A percentile compares a stretch with the other conserved stretches of the same genome.
phyloP scores from a whole-genome alignment of 176 grass and related monocot genomes.

The Stipa capillata region DNA sequence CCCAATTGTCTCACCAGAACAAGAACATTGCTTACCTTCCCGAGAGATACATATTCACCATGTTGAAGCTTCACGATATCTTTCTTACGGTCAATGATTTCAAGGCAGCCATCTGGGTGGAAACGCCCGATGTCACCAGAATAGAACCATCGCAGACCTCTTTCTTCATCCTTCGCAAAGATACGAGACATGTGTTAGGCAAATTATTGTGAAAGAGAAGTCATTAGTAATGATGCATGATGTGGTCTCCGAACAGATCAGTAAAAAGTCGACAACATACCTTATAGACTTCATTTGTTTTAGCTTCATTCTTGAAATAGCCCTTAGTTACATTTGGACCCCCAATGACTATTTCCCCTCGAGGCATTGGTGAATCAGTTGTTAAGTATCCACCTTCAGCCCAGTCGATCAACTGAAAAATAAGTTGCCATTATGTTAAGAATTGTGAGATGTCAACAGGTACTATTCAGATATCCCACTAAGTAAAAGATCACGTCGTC shows the following conservation, averaged over 20 bases:
- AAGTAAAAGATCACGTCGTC: background rate
- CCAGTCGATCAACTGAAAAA: slow-evolving; percentile 84
- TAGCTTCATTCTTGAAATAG: slow-evolving; percentile 92
- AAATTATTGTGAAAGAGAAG: slow-evolving; percentile 5
- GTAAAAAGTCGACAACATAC: slow-evolving; percentile 24
- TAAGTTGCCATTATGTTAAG: slow-evolving; percentile 22
- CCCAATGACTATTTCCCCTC: slow-evolving; percentile 90
- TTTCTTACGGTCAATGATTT: slow-evolving; percentile 96
- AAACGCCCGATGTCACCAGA: slow-evolving; percentile 87
- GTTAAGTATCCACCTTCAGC: slow-evolving; percentile 79
- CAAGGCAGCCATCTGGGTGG: slow-evolving; percentile 91
- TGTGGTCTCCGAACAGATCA: background rate
- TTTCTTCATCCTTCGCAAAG: slow-evolving; percentile 68
- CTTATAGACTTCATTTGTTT: slow-evolving; percentile 93
- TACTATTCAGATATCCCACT: slow-evolving; percentile 2
- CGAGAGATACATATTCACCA: slow-evolving; percentile 96
- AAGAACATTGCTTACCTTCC: slow-evolving; percentile 55
- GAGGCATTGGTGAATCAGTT: slow-evolving; percentile 78
- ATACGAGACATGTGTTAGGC: background rate
- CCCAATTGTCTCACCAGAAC: slow-evolving; percentile 3
- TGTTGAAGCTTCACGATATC: slow-evolving; percentile 98
- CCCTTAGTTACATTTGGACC: slow-evolving; percentile 90
- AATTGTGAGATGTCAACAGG: background rate
- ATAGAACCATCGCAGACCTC: slow-evolving; percentile 83
- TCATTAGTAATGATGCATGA: background rate